Evolutionary conservation across 495 filamentous ascomycete genomes (phyloP).

Genomic region (Immersiella caudata): DNA sequence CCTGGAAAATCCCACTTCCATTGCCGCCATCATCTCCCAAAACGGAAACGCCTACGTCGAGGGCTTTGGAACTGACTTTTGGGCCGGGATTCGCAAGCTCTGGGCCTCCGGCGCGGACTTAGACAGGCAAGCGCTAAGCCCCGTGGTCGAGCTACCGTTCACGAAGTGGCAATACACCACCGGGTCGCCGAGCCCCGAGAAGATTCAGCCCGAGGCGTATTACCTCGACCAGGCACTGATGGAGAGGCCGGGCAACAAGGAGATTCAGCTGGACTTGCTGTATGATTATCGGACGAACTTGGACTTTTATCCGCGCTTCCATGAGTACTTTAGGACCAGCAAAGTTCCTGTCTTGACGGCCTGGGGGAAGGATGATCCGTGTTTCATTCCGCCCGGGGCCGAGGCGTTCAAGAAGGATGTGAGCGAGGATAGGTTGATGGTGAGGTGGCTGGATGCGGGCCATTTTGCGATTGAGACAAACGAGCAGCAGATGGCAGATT

Average conservation of each 20-base stretch:
- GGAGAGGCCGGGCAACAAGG: conserved; percentile 53
- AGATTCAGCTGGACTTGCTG: conserved; percentile 62
- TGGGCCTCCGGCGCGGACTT: conserved; percentile 49
- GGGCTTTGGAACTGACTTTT: conserved; percentile 58
- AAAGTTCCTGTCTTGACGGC: conserved; percentile 60
- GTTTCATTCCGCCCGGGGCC: conserved; percentile 61
- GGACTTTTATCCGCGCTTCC: conserved; percentile 59
- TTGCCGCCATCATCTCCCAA: conserved; percentile 60
- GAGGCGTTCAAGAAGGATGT: conserved; percentile 63
- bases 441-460: conserved; percentile 58
- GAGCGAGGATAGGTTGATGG: conserved; percentile 44
- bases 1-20: conserved; percentile 47
- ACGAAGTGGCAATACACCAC: conserved; percentile 60
- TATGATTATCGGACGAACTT: conserved; percentile 61
- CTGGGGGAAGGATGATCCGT: conserved; percentile 65
- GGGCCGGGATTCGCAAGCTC: conserved; percentile 51
- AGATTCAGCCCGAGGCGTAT: conserved; percentile 55
- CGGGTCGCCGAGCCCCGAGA: conserved; percentile 43
- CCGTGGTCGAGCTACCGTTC: conserved; percentile 48
- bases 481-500: conserved; percentile 48
- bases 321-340: conserved; percentile 58
- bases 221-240: conserved; percentile 56
- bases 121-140: conserved; percentile 44
- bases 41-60: conserved; percentile 68
- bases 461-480: conserved; percentile 67